These are phyloP conservation scores for Cornus suecica DNA, from an alignment of 148 eudicot species.

Conservation along the genomic window DNA sequence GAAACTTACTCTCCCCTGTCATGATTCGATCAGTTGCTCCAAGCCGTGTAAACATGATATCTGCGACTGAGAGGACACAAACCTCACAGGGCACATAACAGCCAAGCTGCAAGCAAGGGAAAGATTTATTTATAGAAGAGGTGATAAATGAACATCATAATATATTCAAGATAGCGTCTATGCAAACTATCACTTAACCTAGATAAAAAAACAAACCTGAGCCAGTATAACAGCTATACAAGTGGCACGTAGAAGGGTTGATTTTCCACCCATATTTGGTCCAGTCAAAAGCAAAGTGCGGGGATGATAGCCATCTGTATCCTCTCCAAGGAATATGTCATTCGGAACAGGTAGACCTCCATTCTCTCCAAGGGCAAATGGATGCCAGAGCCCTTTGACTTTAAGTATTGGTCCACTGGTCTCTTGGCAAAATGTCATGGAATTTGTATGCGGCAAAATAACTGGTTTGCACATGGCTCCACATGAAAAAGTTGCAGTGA, in stretches of 20 bases:
- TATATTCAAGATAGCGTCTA: background rate
- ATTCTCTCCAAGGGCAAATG: conserved; percentile 73
- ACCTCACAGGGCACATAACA: conserved; percentile 87
- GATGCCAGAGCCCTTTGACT: conserved; percentile 90
- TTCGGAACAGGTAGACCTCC: conserved; percentile 86
- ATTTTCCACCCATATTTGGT: conserved; percentile 99
- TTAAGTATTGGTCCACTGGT: conserved; percentile 58
- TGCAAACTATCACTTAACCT: background rate
- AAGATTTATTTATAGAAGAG: conserved; percentile 9
- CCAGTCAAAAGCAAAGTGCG: conserved; percentile 91
- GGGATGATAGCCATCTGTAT: conserved; percentile 44
- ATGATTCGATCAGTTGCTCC: conserved; percentile 97
- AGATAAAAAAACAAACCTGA: conserved; percentile 55
- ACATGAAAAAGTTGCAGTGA: conserved; percentile 50
- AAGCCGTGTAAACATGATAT: conserved; percentile 93
- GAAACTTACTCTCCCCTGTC: conserved; percentile 94
- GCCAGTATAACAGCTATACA: conserved; percentile 88
- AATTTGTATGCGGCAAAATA: conserved; percentile 51
- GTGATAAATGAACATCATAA: background rate
- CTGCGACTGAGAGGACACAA: conserved; percentile 75
- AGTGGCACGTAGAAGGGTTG: conserved; percentile 90
- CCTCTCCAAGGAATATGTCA: conserved; percentile 70
- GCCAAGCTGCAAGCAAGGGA: conserved; percentile 64
- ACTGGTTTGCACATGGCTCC: conserved; percentile 79
- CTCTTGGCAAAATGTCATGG: conserved; percentile 22